Percentiles rank a stretch among this genome's conserved stretches.
phyloP scores from a whole-genome alignment of 257 asterid genomes.

The Fraxinus americana region DNA sequence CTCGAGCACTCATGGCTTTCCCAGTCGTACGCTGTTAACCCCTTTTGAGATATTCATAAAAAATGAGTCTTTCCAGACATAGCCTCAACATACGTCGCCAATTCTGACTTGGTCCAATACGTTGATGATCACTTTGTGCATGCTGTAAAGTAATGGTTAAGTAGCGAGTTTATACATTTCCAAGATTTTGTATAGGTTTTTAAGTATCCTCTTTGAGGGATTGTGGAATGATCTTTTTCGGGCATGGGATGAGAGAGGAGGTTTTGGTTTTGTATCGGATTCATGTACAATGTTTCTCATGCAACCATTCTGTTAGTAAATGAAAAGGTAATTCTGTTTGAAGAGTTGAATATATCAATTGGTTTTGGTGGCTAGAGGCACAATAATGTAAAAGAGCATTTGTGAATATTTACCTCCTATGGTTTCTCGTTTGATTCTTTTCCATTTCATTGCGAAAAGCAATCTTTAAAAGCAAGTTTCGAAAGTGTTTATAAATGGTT shows the following conservation, averaged over 20 bases:
- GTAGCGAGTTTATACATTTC: neutral
- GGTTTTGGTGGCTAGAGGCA: too few species aligned
- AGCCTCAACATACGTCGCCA: neutral
- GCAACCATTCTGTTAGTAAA: neutral
- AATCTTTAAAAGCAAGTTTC: too few species aligned
- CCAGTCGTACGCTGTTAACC: conserved; percentile 35
- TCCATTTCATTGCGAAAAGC: too few species aligned
- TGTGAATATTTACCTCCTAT: too few species aligned
- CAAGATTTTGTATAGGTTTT: conserved; percentile 2
- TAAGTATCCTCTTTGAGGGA: neutral
- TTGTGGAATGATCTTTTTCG: neutral
- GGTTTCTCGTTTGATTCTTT: too few species aligned
- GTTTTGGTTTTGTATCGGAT: neutral
- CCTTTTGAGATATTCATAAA: conserved; percentile 27
- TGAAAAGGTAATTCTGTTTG: neutral
- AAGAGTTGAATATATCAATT: too few species aligned
- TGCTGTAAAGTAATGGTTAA: neutral
- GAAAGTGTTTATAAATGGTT: too few species aligned
- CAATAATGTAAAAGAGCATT: too few species aligned
- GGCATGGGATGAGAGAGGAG: neutral
- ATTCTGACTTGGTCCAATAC: neutral
- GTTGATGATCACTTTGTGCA: neutral
- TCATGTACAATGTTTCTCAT: neutral
- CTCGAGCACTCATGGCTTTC: conserved; percentile 84
- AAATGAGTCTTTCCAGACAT: neutral